Conservation (phyloP, 2,329 filamentous ascomycete genomes). For the Colletotrichum abscissum region DNA sequence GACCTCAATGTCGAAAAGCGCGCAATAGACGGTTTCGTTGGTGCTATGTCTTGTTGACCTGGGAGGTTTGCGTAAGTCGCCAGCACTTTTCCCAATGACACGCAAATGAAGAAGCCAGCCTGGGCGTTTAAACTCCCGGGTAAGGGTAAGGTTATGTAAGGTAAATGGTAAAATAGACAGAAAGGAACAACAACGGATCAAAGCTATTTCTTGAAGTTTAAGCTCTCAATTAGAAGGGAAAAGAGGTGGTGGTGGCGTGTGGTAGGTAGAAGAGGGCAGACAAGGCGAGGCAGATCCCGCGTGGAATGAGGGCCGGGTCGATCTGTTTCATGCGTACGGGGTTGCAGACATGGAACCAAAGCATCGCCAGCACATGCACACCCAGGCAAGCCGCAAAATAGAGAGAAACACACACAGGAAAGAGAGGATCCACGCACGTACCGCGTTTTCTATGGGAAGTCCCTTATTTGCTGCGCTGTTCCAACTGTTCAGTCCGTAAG, state of each 20-base stretch:
- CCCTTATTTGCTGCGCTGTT: background rate
- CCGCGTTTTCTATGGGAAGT: background rate
- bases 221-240: constrained; percentile 24
- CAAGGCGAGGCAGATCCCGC: constrained; percentile 23
- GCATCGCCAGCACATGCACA: constrained; percentile 28
- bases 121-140: background rate
- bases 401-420: no score
- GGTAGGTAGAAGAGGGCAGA: constrained; percentile 3
- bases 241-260: background rate
- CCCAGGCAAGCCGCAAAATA: background rate
- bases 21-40: no score
- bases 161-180: background rate
- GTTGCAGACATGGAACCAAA: constrained; percentile 30
- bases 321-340: constrained; percentile 32
- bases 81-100: background rate
- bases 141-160: constrained; percentile 12
- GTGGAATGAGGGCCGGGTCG: constrained; percentile 11
- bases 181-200: background rate
- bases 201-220: constrained; percentile 14
- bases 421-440: constrained; percentile 6
- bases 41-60: no score
- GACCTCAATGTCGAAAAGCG: no score
- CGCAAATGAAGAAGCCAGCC: background rate
- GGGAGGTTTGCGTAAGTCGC: no score
- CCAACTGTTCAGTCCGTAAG: background rate